A percentile compares a stretch with the other conserved stretches of the same genome.
Conservation (phyloP, 1,139 yeast genomes). For the Scheffersomyces parashehatae region DNA sequence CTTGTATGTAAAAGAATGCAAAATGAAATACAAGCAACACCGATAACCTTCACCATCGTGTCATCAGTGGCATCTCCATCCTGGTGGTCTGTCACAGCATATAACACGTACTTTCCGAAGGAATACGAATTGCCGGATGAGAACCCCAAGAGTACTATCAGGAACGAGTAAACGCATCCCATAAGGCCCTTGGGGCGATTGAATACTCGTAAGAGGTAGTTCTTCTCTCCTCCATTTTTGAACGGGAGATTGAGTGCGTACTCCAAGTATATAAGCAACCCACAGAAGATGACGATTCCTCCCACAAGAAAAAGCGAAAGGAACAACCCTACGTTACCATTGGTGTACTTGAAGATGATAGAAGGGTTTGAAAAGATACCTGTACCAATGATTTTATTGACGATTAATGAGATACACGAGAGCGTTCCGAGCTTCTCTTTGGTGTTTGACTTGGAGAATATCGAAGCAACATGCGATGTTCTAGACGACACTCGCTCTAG, state of each 20-base stretch:
- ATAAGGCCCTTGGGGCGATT: slow-evolving; percentile 35
- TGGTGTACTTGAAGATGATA: slow-evolving; percentile 43
- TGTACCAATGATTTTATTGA: slow-evolving; percentile 54
- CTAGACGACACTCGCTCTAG: not conserved
- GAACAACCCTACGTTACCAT: slow-evolving; percentile 45
- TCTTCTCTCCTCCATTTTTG: slow-evolving; percentile 52
- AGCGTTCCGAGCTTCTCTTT: slow-evolving; percentile 21
- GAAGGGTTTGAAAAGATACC: slow-evolving; percentile 54
- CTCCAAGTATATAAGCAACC: slow-evolving; percentile 47
- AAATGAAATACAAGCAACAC: slow-evolving; percentile 44
- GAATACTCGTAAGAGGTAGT: slow-evolving; percentile 47
- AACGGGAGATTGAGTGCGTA: slow-evolving; percentile 49
- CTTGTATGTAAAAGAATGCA: slow-evolving; percentile 40
- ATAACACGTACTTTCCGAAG: slow-evolving; percentile 49
- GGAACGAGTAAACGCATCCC: slow-evolving; percentile 49
- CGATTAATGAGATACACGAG: slow-evolving; percentile 37
- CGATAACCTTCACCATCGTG: slow-evolving; percentile 37
- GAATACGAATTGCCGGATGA: slow-evolving; percentile 55
- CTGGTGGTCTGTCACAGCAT: slow-evolving; percentile 29
- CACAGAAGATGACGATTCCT: slow-evolving; percentile 48
- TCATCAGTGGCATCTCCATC: slow-evolving; percentile 14
- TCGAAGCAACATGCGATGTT: not conserved
- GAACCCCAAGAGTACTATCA: slow-evolving; percentile 49
- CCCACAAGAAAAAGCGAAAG: slow-evolving; percentile 44
- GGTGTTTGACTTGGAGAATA: not conserved